Evolutionary conservation across 164 flowering plant genomes (phyloP), one percentile per base, ranked within the genome.

Genomic region (Berberis vulgaris): DNA sequence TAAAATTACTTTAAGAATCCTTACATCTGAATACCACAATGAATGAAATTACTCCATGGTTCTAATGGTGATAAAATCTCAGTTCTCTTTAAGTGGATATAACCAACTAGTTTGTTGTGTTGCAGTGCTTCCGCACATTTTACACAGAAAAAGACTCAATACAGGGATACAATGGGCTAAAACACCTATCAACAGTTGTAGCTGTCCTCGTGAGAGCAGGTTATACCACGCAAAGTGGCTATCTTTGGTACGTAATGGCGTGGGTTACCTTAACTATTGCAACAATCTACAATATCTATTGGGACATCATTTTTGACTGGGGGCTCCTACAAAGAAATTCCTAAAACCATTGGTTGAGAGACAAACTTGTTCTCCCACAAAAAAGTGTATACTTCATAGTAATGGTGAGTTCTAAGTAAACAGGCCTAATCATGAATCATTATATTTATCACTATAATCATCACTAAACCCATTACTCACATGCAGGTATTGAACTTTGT

Each of bases 241-340:
- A 2, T 12, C 59, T 45, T 26, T 85, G 92, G 95, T 58, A 61
- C 74, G 73, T 74, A 13, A 43, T 82, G 58, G 97, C 90, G 45
- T 60, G 67, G 46, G 44, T 80, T 45, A 76, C 77, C 75, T 83
- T 92, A 7, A 71, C 67, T 64, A 57, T 79, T 39, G 85, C 95
- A 43, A 67, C 76, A 44, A 45, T 79, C 5, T 50, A 78, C 43
- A 82, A 77, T 56, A 82, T 83, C 42, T 87, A 86, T 50, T 90
- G 97, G 94, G 97, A 87, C 64, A 68, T 87, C 45, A 78, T 77
- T 0, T 39, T 80, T 2, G 94, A 89, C 68, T 86, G 97, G 97
- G 96, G 97, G 1, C 88, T 89, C 57, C 74, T 86, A 52, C 79
- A 75, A 54, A 67, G 80, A 62, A 68, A 76, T 1, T 84, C 95